Conservation (phyloP, 2,329 filamentous ascomycete species). For the Knufia petricola region DNA sequence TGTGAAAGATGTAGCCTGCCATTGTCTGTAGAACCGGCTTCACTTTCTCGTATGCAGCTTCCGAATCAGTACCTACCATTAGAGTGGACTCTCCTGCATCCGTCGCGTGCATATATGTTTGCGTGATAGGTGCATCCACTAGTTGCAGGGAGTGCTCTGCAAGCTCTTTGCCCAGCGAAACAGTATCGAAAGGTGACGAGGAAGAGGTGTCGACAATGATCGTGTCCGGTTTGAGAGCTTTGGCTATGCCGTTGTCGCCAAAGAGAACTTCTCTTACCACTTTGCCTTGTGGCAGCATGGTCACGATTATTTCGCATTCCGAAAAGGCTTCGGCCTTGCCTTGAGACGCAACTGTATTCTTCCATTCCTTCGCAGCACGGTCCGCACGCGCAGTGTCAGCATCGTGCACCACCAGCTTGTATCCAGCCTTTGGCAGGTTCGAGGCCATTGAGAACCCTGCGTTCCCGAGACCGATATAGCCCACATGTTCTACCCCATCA, state of each 20-base stretch:
- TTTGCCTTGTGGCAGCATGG: conserved; percentile 30
- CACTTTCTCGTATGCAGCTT: conserved; percentile 14
- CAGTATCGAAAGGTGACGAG: conserved; percentile 19
- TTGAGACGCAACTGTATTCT: conserved; percentile 25
- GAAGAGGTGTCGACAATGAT: conserved; percentile 20
- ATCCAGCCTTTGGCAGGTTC: conserved; percentile 28
- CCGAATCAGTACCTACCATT: conserved; percentile 17
- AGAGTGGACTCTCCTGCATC: conserved; percentile 19
- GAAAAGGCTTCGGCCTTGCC: conserved; percentile 23
- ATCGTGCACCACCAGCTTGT: conserved; percentile 27
- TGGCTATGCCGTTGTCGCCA: conserved; percentile 23
- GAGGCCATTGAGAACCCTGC: conserved; percentile 28
- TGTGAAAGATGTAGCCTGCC: conserved; percentile 20
- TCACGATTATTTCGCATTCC: conserved; percentile 28
- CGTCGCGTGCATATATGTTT: conserved; percentile 18
- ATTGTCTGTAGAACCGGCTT: conserved; percentile 18
- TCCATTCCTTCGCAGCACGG: conserved; percentile 19
- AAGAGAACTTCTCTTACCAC: conserved; percentile 27
- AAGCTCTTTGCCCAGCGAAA: conserved; percentile 15
- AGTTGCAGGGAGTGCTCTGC: conserved; percentile 12
- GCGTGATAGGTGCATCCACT: conserved; percentile 18
- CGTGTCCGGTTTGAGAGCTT: conserved; percentile 24
- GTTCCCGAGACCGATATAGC: conserved; percentile 29
- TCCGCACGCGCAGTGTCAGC: conserved; percentile 22
- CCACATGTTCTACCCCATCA: conserved; percentile 16